These are phyloP conservation scores for Yamadazyma siamensis DNA, from an alignment of 1,139 yeast species.

Conservation along the genomic window DNA sequence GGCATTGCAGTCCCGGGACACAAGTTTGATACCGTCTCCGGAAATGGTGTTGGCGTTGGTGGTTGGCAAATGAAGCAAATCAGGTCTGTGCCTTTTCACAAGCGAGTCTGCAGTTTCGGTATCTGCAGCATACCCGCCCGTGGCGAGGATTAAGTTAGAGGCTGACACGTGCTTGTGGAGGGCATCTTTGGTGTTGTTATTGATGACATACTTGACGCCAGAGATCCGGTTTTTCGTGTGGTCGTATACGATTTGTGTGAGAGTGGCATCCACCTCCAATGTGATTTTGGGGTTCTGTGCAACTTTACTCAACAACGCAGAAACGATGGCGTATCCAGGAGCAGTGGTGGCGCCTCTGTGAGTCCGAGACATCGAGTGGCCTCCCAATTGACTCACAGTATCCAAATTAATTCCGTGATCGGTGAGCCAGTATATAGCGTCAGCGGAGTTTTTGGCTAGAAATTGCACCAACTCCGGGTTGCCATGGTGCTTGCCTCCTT, in stretches of 20 bases:
- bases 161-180: neutral
- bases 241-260: constrained; percentile 17
- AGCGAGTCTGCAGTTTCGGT: constrained; percentile 16
- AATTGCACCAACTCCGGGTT: constrained; percentile 21
- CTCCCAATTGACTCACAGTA: constrained; percentile 30
- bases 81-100: constrained; percentile 30
- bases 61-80: constrained; percentile 28
- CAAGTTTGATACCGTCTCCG: constrained; percentile 39
- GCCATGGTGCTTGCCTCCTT: constrained; percentile 29
- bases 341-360: constrained; percentile 35
- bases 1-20: constrained; percentile 28
- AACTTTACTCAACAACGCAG: constrained; percentile 19
- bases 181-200: constrained; percentile 9
- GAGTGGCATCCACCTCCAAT: constrained; percentile 19
- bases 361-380: constrained; percentile 36
- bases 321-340: constrained; percentile 36
- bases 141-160: constrained; percentile 28
- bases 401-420: constrained; percentile 24
- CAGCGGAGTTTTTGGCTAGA: constrained; percentile 23
- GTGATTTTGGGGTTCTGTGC: constrained; percentile 15
- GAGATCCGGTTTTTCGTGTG: constrained; percentile 19
- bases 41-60: constrained; percentile 34
- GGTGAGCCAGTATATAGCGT: constrained; percentile 32
- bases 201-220: constrained; percentile 13
- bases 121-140: constrained; percentile 41